Evolutionary conservation across 2,329 filamentous ascomycete species (phyloP).

Genomic region (Fusarium pininemorale): DNA sequence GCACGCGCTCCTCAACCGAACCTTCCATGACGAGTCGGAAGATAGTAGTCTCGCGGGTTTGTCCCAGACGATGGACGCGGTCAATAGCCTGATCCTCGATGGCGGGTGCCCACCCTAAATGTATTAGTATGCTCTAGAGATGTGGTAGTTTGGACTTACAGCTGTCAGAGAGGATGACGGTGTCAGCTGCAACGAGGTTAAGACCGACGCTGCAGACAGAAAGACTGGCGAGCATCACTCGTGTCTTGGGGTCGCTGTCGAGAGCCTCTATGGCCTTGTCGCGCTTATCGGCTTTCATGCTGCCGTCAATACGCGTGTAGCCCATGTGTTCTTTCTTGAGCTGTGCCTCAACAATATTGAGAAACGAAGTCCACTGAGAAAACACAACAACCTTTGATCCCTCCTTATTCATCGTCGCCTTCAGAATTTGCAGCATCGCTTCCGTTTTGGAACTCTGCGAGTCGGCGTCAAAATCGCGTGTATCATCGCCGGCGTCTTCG

Average conservation of each 20-base stretch:
- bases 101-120: slow-evolving; percentile 84
- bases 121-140: slow-evolving; percentile 12
- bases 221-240: slow-evolving; percentile 83
- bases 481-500: slow-evolving; percentile 57
- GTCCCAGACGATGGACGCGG: slow-evolving; percentile 85
- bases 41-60: slow-evolving; percentile 80
- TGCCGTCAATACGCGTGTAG: slow-evolving; percentile 81
- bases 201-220: slow-evolving; percentile 86
- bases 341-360: slow-evolving; percentile 76
- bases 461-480: slow-evolving; percentile 64
- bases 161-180: slow-evolving; percentile 82
- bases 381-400: slow-evolving; percentile 77
- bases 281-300: slow-evolving; percentile 75
- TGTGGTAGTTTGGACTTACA: slow-evolving; percentile 55
- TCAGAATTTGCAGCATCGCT: slow-evolving; percentile 77
- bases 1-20: slow-evolving; percentile 82
- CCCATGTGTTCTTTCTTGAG: slow-evolving; percentile 68
- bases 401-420: slow-evolving; percentile 71
- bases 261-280: slow-evolving; percentile 76
- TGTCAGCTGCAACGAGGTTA: slow-evolving; percentile 86
- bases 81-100: slow-evolving; percentile 94
- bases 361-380: slow-evolving; percentile 80
- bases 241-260: slow-evolving; percentile 71
- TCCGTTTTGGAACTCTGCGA: slow-evolving; percentile 85
- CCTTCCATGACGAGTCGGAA: slow-evolving; percentile 84